Evolutionary conservation across 2,329 filamentous ascomycete genomes (phyloP), one percentile per base, ranked within the genome.

Genomic region (Cladosporium cucumerinum): DNA sequence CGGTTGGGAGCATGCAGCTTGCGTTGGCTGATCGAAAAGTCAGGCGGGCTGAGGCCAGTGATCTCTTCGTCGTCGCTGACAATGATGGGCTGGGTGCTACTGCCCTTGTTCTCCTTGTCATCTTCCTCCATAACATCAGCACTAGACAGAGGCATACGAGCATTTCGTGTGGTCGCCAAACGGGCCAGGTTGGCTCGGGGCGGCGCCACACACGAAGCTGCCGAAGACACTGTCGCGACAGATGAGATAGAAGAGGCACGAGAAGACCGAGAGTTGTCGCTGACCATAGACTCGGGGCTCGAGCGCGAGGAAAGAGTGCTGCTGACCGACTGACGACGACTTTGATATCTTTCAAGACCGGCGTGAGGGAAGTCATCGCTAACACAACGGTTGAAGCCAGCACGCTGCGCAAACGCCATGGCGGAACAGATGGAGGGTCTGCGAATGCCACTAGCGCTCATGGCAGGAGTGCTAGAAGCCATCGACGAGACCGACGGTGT

Each of bases 241-340:
- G 82, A 84, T 61, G 82, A 84, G 68, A 84, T 85, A 62, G 82
- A 85, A 11, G 83, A 84, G 34, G 83, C 81, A 67, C 82, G 81
- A 46, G 82, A 84, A 64, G 84, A 85, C 66, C 85, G 78, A 16
- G 81, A 81, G 39, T 80, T 80, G 73, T 88, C 86, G 30, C 85
- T 87, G 39, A 87, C 76, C 82, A 87, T 86, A 36, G 86, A 88
- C 68, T 87, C 86, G n/a, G 86, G 86, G 51, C 82, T 85, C 10
- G 81, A 84, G 23, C 76, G 76, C 52, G 81, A 84, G 4, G 84
- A 86, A 28, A 81, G 79, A 25, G 83, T 82, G 63, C 79, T 83
- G 72, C 82, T 82, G 78, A 79, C 76, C 69, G 79, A 83, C 66
- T 75, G 78, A 69, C 75, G 81, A 67, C 80, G 77, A 46, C 73